Conservation (phyloP, 192 early-diverging fungal species). For the Pecoramyces ruminantium region DNA sequence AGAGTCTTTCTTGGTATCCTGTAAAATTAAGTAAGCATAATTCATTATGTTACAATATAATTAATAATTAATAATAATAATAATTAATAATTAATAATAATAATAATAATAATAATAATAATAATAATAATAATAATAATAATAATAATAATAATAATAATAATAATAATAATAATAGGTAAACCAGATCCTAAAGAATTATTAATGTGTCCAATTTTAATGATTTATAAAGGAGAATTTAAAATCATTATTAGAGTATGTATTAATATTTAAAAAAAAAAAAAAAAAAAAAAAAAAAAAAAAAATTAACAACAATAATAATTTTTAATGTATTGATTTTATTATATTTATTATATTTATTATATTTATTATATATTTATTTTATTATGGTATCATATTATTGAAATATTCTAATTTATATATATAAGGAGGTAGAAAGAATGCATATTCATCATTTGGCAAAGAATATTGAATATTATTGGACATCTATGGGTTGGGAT, state of each 20-base stretch:
- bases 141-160: no score
- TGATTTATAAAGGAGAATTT: background rate
- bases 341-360: background rate
- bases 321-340: background rate
- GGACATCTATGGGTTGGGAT: slow-evolving; percentile 33
- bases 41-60: no score
- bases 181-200: background rate
- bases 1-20: background rate
- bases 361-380: no score
- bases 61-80: no score
- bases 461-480: slow-evolving; percentile 56
- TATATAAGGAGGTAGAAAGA: slow-evolving; percentile 11
- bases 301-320: no score
- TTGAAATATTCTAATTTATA: no score
- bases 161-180: background rate
- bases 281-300: background rate
- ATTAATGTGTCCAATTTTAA: background rate
- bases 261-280: no score
- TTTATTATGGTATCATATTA: no score
- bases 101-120: no score
- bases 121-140: no score
- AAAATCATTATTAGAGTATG: background rate
- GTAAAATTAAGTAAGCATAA: background rate
- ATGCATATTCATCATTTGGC: slow-evolving; percentile 34
- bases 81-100: no score